phyloP scores from a whole-genome alignment of 306 rosid species.

The Trifolium repens region DNA sequence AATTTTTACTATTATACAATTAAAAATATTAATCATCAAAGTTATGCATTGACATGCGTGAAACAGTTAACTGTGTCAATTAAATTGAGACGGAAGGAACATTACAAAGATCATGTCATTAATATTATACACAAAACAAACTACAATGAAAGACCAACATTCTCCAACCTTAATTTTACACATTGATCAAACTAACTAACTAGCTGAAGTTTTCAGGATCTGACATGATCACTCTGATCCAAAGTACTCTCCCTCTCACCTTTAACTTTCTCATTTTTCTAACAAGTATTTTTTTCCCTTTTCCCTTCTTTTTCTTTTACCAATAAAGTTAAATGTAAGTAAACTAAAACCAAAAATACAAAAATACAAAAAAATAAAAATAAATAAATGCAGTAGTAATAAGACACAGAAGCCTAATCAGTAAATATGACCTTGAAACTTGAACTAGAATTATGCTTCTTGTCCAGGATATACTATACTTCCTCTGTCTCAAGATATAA shows the following conservation, averaged over 20 bases:
- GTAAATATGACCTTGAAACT: slow-evolving; percentile 30
- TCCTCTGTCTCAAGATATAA: too few relatives aligned
- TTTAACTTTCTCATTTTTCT: slow-evolving; percentile 39
- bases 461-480: background rate
- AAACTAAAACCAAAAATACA: slow-evolving; percentile 38
- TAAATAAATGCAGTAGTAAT: background rate
- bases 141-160: too few relatives aligned
- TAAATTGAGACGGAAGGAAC: background rate
- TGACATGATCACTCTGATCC: slow-evolving; percentile 98
- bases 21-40: too few relatives aligned
- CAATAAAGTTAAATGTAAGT: slow-evolving; percentile 32
- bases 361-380: slow-evolving; percentile 14
- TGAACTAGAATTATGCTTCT: slow-evolving; percentile 37
- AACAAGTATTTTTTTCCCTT: slow-evolving; percentile 16
- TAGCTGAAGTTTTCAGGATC: slow-evolving; percentile 67
- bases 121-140: too few relatives aligned
- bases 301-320: background rate
- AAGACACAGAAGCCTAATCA: slow-evolving; percentile 40
- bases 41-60: too few relatives aligned
- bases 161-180: slow-evolving; percentile 36
- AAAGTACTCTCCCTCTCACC: slow-evolving; percentile 51
- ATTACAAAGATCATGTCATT: too few relatives aligned
- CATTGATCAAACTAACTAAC: slow-evolving; percentile 44
- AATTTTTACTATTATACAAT: too few relatives aligned
- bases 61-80: too few relatives aligned